Evolutionary conservation across 176 grass and related monocot genomes (phyloP), one percentile per base, ranked within the genome.

Genomic region (Carex cristatella): DNA sequence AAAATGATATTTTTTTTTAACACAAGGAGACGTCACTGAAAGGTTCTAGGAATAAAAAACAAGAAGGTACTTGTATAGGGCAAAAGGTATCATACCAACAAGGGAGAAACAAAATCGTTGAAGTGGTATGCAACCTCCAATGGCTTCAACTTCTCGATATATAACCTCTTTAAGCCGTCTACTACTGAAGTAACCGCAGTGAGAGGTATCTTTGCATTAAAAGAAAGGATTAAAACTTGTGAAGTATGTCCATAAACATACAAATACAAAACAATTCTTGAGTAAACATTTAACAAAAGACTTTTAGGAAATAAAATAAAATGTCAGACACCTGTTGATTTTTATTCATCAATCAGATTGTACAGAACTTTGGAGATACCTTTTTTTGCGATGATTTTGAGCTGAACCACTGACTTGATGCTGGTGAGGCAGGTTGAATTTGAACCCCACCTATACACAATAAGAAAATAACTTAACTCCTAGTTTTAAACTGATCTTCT

Each of bases 91-190:
- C 69, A 68, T 88, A 99, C 96, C 93, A 99, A 82, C 55, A 95
- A 89, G 16, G 93, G 91, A 65, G 91, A 96, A 54, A 89, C 91
- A 77, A 99, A 99, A 94, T 96, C 97, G 57, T 94, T 96, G 87
- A 99, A 99, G 75, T 87, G 91, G 68, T 99, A 99, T 63, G 97
- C 84, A 91, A 96, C 93, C 88, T 99, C 97, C 85, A 99, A 91
- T 80, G 97, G 93, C 86, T 99, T 99, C 86, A 99, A 61, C 82
- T 96, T 99, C 86, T 99, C 91, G 1, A 94, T 89, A 60, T 99
- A 99, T 16, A 99, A 66, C 85, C 84, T 91, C 88, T 99, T 99
- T 86, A 99, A 90, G 11, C 97, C 97, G 79, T 99, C 97, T 40
- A 96, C 74, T 44, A 99, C 91, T 84, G 97, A 99, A 88, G 93